These are phyloP conservation scores for Kwoniella mangroviensis DNA, from an alignment of 768 basidiomycete genomes.

Conservation along the genomic window DNA sequence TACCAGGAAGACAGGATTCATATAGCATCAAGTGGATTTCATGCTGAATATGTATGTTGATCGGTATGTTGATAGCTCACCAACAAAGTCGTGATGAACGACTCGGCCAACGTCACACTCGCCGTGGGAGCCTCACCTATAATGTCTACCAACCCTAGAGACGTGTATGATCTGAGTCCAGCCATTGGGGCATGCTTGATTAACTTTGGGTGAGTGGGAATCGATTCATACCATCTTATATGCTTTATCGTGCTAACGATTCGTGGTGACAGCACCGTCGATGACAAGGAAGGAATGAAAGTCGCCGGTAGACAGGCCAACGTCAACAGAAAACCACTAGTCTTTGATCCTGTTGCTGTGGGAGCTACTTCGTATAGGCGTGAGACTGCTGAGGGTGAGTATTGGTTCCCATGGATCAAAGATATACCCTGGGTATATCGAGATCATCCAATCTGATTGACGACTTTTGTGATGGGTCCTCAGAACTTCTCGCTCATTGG, in stretches of 20 bases:
- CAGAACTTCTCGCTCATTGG: constrained; percentile 74
- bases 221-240: too few relatives aligned
- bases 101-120: constrained; percentile 87
- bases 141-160: constrained; percentile 83
- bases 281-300: constrained; percentile 72
- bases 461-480: background rate
- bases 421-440: too few relatives aligned
- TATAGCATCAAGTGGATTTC: background rate
- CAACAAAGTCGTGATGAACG: constrained; percentile 83
- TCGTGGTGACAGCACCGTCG: constrained; percentile 45
- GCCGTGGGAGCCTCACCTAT: constrained; percentile 88
- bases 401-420: background rate
- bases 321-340: constrained; percentile 70
- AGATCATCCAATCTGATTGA: background rate
- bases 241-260: too few relatives aligned
- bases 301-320: constrained; percentile 72
- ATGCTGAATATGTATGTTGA: background rate
- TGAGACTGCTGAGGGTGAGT: constrained; percentile 65
- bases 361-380: constrained; percentile 79
- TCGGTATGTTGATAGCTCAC: constrained; percentile 68
- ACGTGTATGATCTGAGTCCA: constrained; percentile 77
- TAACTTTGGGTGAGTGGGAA: constrained; percentile 69
- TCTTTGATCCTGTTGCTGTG: constrained; percentile 91
- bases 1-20: background rate
- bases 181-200: constrained; percentile 74